phyloP scores from a whole-genome alignment of 2,329 filamentous ascomycete species.

The Alternaria arbusti region DNA sequence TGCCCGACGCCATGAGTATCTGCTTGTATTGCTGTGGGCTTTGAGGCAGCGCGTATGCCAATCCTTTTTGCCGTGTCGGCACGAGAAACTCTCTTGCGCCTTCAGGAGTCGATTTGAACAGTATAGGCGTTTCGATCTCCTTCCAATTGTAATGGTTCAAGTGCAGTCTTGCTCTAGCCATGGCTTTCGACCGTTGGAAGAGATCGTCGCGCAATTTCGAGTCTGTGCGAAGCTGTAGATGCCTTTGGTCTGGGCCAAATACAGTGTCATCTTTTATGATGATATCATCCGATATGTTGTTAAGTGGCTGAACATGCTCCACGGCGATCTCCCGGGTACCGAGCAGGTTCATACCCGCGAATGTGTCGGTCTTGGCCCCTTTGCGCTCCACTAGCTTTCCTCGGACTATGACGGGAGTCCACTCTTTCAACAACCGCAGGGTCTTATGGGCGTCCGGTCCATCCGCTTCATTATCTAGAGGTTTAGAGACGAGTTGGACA shows the following conservation, averaged over 20 bases:
- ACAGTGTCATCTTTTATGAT: conserved; percentile 76
- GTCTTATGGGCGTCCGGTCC: conserved; percentile 37
- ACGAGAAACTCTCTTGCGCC: conserved; percentile 95
- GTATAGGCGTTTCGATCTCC: conserved; percentile 87
- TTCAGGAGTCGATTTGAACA: conserved; percentile 98
- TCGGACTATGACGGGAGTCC: conserved; percentile 62
- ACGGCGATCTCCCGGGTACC: conserved; percentile 65
- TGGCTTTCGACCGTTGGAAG: conserved; percentile 69
- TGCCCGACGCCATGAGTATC: conserved; percentile 90
- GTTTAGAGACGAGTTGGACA: conserved; percentile 59
- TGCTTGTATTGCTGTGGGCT: conserved; percentile 99
- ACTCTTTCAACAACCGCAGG: conserved; percentile 54
- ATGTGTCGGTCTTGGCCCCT: conserved; percentile 40
- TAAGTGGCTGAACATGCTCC: conserved; percentile 69
- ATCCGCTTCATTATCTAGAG: conserved; percentile 35
- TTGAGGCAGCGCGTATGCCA: conserved; percentile 90
- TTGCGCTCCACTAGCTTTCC: conserved; percentile 57
- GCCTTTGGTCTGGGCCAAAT: conserved; percentile 76
- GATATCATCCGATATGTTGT: conserved; percentile 75
- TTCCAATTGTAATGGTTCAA: conserved; percentile 66
- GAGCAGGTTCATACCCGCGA: conserved; percentile 42
- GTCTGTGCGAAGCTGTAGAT: conserved; percentile 85
- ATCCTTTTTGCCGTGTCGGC: conserved; percentile 76
- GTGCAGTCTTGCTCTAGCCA: conserved; percentile 60
- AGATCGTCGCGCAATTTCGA: conserved; percentile 70